These are phyloP conservation scores for Colletotrichum lupini DNA, from an alignment of 2,329 filamentous ascomycete species.

Conservation along the genomic window DNA sequence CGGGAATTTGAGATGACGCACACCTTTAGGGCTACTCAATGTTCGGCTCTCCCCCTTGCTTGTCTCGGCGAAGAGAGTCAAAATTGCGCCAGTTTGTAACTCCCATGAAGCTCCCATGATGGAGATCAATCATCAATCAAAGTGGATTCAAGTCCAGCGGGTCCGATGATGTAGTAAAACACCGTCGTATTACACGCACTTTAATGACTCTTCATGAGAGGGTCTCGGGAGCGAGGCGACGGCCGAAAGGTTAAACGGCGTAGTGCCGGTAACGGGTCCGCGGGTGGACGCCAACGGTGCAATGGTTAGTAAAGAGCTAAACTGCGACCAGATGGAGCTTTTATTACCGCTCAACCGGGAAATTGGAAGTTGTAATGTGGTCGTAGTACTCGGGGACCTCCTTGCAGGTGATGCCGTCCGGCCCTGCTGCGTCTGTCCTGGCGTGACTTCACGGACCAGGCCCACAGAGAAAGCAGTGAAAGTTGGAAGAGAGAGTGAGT, in stretches of 20 bases:
- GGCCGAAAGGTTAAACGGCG: neutral
- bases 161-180: neutral
- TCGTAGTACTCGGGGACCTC: constrained; percentile 6
- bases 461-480: neutral
- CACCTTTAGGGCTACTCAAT: neutral
- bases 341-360: neutral
- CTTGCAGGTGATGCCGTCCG: neutral
- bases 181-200: neutral
- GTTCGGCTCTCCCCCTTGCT: neutral
- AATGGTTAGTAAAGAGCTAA: neutral
- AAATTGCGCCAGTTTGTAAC: neutral
- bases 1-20: constrained; percentile 21
- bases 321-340: neutral
- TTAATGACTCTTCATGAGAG: neutral
- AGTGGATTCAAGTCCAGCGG: neutral
- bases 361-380: neutral
- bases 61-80: neutral
- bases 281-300: neutral
- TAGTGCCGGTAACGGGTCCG: constrained; percentile 1
- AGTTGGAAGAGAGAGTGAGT: neutral
- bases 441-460: constrained; percentile 14
- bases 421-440: neutral
- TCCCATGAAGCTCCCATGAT: neutral
- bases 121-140: neutral
- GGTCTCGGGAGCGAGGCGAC: neutral